phyloP scores from a whole-genome alignment of 1,284 basidiomycete species.

The Naganishia albida region DNA sequence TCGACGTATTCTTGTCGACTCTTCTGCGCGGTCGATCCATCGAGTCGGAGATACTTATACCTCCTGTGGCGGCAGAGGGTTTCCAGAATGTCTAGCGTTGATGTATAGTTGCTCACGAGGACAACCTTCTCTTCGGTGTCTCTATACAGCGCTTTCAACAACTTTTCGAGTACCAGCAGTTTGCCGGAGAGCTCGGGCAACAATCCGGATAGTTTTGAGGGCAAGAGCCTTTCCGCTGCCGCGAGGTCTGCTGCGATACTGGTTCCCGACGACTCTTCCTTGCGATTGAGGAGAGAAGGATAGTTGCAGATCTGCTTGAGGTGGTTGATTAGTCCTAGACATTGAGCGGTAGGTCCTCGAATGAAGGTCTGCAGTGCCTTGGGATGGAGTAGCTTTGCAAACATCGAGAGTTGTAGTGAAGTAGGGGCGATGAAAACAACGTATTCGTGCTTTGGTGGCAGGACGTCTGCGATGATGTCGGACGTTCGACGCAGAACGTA shows the following conservation, averaged over 20 bases:
- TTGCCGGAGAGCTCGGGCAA: constrained; percentile 62
- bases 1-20: constrained; percentile 65
- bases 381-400: constrained; percentile 70
- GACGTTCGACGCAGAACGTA: constrained; percentile 90
- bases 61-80: constrained; percentile 72
- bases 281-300: constrained; percentile 60
- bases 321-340: constrained; percentile 67
- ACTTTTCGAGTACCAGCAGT: constrained; percentile 69
- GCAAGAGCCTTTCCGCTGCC: constrained; percentile 10
- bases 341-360: constrained; percentile 70
- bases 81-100: constrained; percentile 89
- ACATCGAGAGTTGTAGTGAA: constrained; percentile 75
- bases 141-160: constrained; percentile 67
- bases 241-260: constrained; percentile 10
- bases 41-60: constrained; percentile 81
- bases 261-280: not conserved
- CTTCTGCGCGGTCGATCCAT: constrained; percentile 77
- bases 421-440: constrained; percentile 88
- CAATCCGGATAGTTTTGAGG: constrained; percentile 15
- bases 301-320: constrained; percentile 92
- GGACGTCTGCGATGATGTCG: constrained; percentile 73
- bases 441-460: constrained; percentile 94
- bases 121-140: constrained; percentile 89
- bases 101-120: constrained; percentile 84
- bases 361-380: constrained; percentile 67